Percentiles rank a stretch among this genome's conserved stretches.
Conservation (phyloP, 306 rosid species). For the Vigna mungo region DNA sequence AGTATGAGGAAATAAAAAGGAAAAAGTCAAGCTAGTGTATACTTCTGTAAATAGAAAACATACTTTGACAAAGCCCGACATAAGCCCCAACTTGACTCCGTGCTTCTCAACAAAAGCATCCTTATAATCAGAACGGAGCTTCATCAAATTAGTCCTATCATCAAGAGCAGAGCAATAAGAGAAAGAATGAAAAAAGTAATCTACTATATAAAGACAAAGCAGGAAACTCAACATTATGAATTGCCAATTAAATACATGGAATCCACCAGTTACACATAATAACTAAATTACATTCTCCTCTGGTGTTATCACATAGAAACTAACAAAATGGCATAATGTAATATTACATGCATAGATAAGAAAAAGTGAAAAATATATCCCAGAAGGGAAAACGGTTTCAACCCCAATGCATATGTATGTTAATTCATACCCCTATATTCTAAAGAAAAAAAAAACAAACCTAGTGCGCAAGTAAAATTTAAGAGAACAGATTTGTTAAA, state of each 20-base stretch:
- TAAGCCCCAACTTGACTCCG: conserved; percentile 85
- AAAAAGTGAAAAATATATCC: background rate
- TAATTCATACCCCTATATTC: background rate
- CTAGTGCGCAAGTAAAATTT: background rate
- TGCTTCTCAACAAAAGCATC: conserved; percentile 89
- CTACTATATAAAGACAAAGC: conserved; percentile 8
- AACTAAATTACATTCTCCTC: background rate
- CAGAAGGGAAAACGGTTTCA: background rate
- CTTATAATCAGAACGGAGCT: conserved; percentile 87
- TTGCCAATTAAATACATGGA: conserved; percentile 16
- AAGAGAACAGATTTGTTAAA: background rate
- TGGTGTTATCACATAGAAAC: conserved; percentile 12
- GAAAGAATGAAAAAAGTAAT: conserved; percentile 29
- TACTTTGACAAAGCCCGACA: conserved; percentile 88
- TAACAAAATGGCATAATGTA: conserved; percentile 1
- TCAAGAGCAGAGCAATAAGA: conserved; percentile 49
- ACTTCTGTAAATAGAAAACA: conserved; percentile 37
- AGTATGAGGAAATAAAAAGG: conserved; percentile 25
- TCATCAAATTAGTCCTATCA: conserved; percentile 87
- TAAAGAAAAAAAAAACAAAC: background rate
- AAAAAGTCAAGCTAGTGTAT: conserved; percentile 14
- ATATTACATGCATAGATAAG: background rate
- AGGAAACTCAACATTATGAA: conserved; percentile 24
- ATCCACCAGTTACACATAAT: conserved; percentile 10
- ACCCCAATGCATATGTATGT: background rate